Evolutionary conservation across 768 basidiomycete genomes (phyloP), one percentile per base, ranked within the genome.

Genomic region (Termitomyces heimii): DNA sequence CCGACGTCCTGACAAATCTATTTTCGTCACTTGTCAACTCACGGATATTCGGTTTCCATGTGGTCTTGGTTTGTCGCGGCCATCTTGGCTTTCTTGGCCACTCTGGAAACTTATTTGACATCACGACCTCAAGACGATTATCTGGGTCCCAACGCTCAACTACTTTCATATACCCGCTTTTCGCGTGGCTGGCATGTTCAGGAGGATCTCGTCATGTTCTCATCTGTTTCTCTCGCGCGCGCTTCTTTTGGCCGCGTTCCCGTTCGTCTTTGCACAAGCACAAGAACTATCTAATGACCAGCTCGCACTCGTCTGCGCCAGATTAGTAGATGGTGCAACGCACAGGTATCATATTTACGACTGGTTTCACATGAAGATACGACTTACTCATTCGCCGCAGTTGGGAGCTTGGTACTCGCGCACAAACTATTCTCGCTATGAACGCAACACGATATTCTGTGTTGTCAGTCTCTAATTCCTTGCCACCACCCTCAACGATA

Each of bases 361-460:
- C 35, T 26, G 7, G 39, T 52, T 31, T 53, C 32, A 55, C 35
- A 22, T 24, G 53, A 7, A 32, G 34, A 8, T 40, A 14, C 3
- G 28, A 35, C 14, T 45, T 18, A 47, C 32, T 20, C 9, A 37
- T 54, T 29, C 2, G n/a, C 4, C 51, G 18, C 57, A 82, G 81
- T 58, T 83, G 82, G 82, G 81, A 83, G 63, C 68, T 82, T 4
- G 82, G 82, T n/a, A 80, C 80, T 18, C 75, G 78, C 18, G 70
- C 78, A n/a, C 74, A 82, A 66, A 73, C 80, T 1, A 72, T 81
- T 37, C 69, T 81, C 18, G 75, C 78, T 53, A 68, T 77, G 37
- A 74, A 79, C 60, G 78, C 73, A 12, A 75, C 76, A 0, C 60
- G 63, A 14, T 80, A 74, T 57, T 81, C 80, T 12, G 80, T 81